Percentiles rank a stretch among this genome's conserved stretches.
These are phyloP conservation scores for Phytophthora fragariae DNA, from an alignment of 352 stramenopile species.

Conservation along the genomic window DNA sequence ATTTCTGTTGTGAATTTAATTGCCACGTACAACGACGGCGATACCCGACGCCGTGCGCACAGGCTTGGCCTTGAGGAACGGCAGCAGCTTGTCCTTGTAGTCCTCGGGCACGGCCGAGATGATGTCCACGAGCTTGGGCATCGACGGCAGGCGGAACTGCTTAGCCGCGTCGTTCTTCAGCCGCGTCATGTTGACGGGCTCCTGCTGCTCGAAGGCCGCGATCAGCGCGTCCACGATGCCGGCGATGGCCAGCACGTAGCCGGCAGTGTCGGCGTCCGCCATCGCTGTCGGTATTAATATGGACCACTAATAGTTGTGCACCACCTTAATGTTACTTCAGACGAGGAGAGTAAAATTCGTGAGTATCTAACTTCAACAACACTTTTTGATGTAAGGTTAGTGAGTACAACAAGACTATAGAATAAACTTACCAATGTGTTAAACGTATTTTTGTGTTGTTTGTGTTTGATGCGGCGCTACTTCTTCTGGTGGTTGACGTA, in stretches of 20 bases:
- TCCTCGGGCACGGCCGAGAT: conserved; percentile 94
- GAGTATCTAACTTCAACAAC: no score
- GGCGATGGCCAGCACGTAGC: conserved; percentile 87
- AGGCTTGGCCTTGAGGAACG: conserved; percentile 95
- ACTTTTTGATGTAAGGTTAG: no score
- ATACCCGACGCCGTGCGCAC: conserved; percentile 96
- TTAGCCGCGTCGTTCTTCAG: conserved; percentile 93
- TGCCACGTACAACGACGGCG: conserved; percentile 87
- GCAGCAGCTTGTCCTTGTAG: conserved; percentile 93
- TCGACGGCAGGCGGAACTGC: conserved; percentile 92
- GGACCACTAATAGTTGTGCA: not conserved
- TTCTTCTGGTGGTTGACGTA: conserved; percentile 32
- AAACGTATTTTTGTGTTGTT: not conserved
- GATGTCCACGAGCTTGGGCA: conserved; percentile 96
- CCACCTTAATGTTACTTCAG: not conserved
- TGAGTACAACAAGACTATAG: not conserved
- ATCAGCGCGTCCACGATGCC: conserved; percentile 94
- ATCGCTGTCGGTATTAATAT: not conserved
- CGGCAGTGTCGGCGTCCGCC: conserved; percentile 22
- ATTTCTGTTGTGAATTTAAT: not conserved
- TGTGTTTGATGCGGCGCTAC: not conserved
- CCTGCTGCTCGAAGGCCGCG: conserved; percentile 87
- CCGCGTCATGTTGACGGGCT: conserved; percentile 94
- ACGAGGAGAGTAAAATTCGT: no score
- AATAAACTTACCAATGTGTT: not conserved